Evolutionary conservation across 768 basidiomycete genomes (phyloP).

Genomic region (Phylloporus sp.): DNA sequence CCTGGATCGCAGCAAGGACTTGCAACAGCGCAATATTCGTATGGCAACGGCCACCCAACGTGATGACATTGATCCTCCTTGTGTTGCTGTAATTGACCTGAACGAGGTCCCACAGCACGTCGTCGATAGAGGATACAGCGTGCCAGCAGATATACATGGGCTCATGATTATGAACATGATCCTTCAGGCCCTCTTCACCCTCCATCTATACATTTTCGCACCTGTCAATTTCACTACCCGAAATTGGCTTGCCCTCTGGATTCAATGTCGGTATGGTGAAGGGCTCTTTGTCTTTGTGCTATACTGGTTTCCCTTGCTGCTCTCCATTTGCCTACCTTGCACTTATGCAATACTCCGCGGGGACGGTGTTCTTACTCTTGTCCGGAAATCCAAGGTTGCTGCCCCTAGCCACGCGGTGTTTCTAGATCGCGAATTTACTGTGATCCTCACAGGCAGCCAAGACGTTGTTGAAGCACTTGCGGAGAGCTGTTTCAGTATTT

Average conservation of each 20-base stretch:
- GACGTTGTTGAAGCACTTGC: slow-evolving; percentile 3
- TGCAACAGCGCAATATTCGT: background rate
- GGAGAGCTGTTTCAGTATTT: slow-evolving; percentile 4
- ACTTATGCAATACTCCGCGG: background rate
- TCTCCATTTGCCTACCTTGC: no score
- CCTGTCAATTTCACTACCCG: background rate
- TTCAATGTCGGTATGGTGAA: background rate
- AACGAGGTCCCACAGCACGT: background rate
- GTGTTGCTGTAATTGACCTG: background rate
- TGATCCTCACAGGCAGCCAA: slow-evolving; percentile 1
- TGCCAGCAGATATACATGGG: background rate
- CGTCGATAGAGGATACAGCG: background rate
- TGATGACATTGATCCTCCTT: background rate
- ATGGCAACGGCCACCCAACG: background rate
- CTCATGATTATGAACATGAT: no score
- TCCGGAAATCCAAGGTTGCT: background rate
- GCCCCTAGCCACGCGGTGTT: background rate
- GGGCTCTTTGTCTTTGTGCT: no score
- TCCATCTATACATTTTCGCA: background rate
- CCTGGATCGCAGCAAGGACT: background rate
- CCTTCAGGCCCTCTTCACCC: no score
- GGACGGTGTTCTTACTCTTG: background rate
- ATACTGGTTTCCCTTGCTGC: background rate
- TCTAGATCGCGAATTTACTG: background rate
- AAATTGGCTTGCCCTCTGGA: background rate